A percentile compares a stretch with the other conserved stretches of the same genome.
phyloP scores from a whole-genome alignment of 2,329 filamentous ascomycete species.

The Colletotrichum sp. region DNA sequence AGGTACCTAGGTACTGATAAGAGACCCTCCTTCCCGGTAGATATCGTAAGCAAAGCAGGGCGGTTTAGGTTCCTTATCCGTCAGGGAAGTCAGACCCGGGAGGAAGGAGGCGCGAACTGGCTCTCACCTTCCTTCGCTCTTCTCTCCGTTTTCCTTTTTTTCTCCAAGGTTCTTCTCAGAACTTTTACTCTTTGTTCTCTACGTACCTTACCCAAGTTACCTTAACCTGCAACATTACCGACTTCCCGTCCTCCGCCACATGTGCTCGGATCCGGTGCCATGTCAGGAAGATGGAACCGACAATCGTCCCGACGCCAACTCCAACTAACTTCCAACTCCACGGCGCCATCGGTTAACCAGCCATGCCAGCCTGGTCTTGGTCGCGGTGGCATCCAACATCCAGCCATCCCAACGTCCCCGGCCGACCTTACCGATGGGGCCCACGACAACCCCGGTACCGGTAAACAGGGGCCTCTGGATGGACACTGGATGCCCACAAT shows the following conservation, averaged over 20 bases:
- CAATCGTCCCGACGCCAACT: background rate
- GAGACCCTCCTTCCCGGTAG: background rate
- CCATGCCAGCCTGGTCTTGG: background rate
- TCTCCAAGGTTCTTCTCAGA: background rate
- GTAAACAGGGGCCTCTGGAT: background rate
- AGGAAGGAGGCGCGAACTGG: background rate
- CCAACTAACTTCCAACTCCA: background rate
- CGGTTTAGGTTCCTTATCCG: background rate
- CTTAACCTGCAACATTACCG: background rate
- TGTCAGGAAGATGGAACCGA: background rate
- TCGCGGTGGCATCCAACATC: background rate
- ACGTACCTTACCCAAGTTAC: background rate
- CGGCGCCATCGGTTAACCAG: background rate
- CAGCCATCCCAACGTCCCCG: background rate
- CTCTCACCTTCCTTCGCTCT: background rate
- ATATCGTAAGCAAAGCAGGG: background rate
- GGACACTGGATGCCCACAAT: background rate
- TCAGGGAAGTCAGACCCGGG: background rate
- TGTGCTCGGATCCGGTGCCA: background rate
- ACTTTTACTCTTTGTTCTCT: background rate
- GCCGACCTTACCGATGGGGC: slow-evolving; percentile 4
- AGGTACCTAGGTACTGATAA: background rate
- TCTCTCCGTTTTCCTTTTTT: background rate
- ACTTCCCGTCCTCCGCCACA: background rate
- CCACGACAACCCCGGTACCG: background rate